phyloP scores from a whole-genome alignment of 2,329 filamentous ascomycete species.

The Penicillium sp. region DNA sequence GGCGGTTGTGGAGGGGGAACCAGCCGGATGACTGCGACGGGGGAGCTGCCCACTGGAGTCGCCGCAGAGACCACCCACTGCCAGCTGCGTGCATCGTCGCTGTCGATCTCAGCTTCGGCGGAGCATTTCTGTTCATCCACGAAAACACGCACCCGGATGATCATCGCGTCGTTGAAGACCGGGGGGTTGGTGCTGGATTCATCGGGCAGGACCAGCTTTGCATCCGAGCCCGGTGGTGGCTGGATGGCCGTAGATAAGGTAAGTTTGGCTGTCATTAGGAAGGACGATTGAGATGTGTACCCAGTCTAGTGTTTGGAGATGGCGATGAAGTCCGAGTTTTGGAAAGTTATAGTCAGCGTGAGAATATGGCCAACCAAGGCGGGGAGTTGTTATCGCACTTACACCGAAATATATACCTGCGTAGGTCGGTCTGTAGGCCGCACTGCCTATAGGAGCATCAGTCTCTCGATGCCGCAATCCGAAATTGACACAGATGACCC shows the following conservation, averaged over 20 bases:
- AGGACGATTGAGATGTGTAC: slow-evolving; percentile 6
- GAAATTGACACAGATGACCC: no score
- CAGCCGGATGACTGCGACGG: slow-evolving; percentile 74
- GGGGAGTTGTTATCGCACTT: no score
- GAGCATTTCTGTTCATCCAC: slow-evolving; percentile 56
- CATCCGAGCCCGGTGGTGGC: slow-evolving; percentile 23
- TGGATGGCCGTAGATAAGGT: slow-evolving; percentile 21
- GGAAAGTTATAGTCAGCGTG: no score
- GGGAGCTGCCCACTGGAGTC: slow-evolving; percentile 44
- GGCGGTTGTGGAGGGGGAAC: slow-evolving; percentile 75
- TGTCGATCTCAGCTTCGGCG: slow-evolving; percentile 71
- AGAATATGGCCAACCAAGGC: no score
- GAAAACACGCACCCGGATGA: slow-evolving; percentile 57
- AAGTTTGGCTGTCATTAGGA: slow-evolving; percentile 2
- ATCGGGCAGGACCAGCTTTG: slow-evolving; percentile 24
- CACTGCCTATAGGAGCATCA: no score
- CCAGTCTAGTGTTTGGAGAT: no score
- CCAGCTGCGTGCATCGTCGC: slow-evolving; percentile 73
- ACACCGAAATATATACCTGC: no score
- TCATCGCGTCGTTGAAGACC: slow-evolving; percentile 60
- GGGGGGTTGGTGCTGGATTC: slow-evolving; percentile 41
- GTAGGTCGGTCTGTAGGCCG: no score
- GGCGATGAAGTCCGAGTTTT: no score
- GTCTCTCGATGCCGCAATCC: no score
- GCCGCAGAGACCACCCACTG: slow-evolving; percentile 79